Conservation (phyloP, 2,329 filamentous ascomycete species). For the Alternaria ethzedia region DNA sequence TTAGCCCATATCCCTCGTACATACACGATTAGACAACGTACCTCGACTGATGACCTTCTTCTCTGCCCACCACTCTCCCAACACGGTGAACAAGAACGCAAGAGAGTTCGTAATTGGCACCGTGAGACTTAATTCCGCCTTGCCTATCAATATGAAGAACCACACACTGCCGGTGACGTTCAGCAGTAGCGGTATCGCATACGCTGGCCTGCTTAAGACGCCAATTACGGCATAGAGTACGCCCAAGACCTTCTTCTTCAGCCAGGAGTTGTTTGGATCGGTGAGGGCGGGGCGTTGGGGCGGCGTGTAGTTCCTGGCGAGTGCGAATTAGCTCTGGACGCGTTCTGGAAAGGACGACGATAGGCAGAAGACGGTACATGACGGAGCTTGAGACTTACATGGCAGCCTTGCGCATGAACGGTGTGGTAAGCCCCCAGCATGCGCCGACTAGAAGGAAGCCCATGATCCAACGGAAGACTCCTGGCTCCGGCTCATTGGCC, state of each 20-base stretch:
- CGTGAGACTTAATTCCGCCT: constrained; percentile 89
- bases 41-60: constrained; percentile 85
- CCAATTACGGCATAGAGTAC: constrained; percentile 78
- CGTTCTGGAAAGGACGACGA: too few relatives aligned
- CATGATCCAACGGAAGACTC: constrained; percentile 79
- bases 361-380: not conserved
- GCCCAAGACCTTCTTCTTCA: constrained; percentile 67
- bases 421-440: constrained; percentile 90
- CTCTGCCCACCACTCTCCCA: constrained; percentile 95
- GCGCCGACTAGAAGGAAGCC: constrained; percentile 90
- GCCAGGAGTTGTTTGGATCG: constrained; percentile 59
- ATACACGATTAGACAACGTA: constrained; percentile 53
- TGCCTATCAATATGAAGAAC: constrained; percentile 94
- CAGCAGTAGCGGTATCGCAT: constrained; percentile 81
- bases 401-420: constrained; percentile 87
- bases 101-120: constrained; percentile 94
- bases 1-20: constrained; percentile 7
- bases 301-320: constrained; percentile 65
- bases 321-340: not conserved
- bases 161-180: constrained; percentile 94
- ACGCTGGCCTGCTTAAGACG: constrained; percentile 78
- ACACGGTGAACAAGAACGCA: constrained; percentile 93
- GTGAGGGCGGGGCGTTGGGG: constrained; percentile 42
- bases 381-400: constrained; percentile 45
- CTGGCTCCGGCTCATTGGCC: constrained; percentile 40